Conservation (phyloP, 768 basidiomycete species). For the Leccinum truebloodii region DNA sequence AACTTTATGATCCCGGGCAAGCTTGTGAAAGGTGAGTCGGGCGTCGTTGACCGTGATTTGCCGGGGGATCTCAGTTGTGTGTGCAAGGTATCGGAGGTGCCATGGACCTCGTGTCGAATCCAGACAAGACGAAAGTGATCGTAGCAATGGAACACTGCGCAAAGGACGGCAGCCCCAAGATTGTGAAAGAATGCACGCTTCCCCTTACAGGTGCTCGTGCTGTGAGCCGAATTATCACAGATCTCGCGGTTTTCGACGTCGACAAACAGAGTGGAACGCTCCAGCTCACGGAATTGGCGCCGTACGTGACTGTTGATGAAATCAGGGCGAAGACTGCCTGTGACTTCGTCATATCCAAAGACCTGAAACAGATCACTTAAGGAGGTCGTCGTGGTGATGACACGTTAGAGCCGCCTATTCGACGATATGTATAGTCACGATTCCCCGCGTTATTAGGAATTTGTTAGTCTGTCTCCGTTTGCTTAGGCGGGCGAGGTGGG, state of each 20-base stretch:
- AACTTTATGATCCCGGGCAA: constrained; percentile 99
- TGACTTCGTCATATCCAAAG: constrained; percentile 60
- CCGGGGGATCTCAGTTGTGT: constrained; percentile 10
- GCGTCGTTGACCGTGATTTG: constrained; percentile 47
- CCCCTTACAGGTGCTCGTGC: constrained; percentile 85
- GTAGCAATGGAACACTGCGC: constrained; percentile 87
- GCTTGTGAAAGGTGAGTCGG: constrained; percentile 69
- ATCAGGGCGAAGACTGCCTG: constrained; percentile 81
- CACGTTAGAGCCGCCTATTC: not conserved
- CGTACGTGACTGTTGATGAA: constrained; percentile 78
- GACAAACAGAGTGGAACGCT: constrained; percentile 70
- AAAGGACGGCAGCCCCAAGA: constrained; percentile 86
- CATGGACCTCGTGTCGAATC: constrained; percentile 96
- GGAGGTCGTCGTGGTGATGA: constrained; percentile 6
- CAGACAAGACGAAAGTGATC: constrained; percentile 89
- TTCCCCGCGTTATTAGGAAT: not conserved
- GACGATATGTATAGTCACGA: constrained; percentile 2
- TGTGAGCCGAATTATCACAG: constrained; percentile 89
- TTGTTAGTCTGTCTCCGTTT: constrained; percentile 1
- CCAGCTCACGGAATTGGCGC: constrained; percentile 72
- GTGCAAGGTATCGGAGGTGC: constrained; percentile 85
- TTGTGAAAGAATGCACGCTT: constrained; percentile 74
- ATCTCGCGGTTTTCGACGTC: constrained; percentile 86
- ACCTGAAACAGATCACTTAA: constrained; percentile 40
- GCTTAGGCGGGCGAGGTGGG: constrained; percentile 3